These are phyloP conservation scores for Eucalyptus marginata DNA, from an alignment of 345 rosid species.

Conservation along the genomic window DNA sequence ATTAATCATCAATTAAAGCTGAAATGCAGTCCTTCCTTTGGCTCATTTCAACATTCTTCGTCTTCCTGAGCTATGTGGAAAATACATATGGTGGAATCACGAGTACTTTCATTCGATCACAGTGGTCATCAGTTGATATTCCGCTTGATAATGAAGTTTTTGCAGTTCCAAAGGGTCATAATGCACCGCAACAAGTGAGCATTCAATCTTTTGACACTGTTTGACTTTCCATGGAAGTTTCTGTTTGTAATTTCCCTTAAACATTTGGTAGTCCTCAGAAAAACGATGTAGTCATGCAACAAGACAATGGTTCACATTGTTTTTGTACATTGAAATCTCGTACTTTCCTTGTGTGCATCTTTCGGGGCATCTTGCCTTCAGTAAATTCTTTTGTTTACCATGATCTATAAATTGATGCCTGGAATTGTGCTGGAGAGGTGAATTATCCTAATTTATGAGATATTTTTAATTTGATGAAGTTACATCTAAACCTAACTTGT, in stretches of 20 bases:
- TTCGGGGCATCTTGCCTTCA: neutral
- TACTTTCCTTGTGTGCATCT: neutral
- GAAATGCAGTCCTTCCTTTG: neutral
- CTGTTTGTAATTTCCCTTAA: neutral
- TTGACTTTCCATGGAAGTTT: neutral
- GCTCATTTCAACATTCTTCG: neutral
- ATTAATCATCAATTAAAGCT: neutral
- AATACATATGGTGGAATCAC: slow-evolving; percentile 50
- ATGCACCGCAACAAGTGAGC: slow-evolving; percentile 85
- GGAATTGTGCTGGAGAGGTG: neutral
- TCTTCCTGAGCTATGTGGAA: slow-evolving; percentile 20
- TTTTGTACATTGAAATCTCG: neutral
- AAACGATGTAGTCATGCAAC: neutral
- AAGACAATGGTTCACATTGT: neutral
- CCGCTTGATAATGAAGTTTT: slow-evolving; percentile 68
- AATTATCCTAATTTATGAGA: neutral
- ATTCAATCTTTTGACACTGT: neutral
- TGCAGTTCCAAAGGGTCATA: slow-evolving; percentile 62
- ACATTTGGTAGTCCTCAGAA: neutral
- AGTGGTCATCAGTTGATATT: slow-evolving; percentile 80
- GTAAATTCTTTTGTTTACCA: neutral
- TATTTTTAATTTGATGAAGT: neutral
- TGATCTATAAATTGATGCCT: neutral
- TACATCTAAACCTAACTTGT: neutral
- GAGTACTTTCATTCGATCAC: slow-evolving; percentile 53